Evolutionary conservation across 768 basidiomycete genomes (phyloP).

Genomic region (Boletus subcaerulescens): DNA sequence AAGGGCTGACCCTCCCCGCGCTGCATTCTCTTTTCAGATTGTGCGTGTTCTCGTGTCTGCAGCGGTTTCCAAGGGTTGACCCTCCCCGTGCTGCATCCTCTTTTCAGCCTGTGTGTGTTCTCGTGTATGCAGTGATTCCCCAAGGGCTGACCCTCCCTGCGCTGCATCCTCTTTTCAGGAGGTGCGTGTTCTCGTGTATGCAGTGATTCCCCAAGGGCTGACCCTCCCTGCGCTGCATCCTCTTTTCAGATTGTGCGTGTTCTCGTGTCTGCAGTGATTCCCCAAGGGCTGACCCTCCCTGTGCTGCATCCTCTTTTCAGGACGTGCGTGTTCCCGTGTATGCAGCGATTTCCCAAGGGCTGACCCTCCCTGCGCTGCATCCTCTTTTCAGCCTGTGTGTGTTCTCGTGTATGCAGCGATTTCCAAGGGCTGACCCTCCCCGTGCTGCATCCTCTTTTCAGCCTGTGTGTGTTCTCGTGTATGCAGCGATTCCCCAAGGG

Average conservation of each 20-base stretch:
- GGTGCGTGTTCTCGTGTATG: not conserved
- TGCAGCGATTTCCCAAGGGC: not conserved
- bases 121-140: too few species aligned
- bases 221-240: not conserved
- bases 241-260: not conserved
- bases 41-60: too few species aligned
- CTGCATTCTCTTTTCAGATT: too few species aligned
- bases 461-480: not conserved
- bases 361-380: not conserved
- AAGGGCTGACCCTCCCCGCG: too few species aligned
- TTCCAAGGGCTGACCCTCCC: not conserved
- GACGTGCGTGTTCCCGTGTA: not conserved
- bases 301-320: not conserved
- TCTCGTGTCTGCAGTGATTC: not conserved
- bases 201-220: not conserved
- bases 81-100: too few species aligned
- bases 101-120: too few species aligned
- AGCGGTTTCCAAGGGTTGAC: too few species aligned
- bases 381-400: not conserved
- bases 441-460: not conserved
- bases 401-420: not conserved
- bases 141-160: too few species aligned
- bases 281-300: not conserved
- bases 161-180: too few species aligned
- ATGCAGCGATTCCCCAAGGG: too few species aligned